These are phyloP conservation scores for Botrytis cinerea DNA, from an alignment of 2,329 filamentous ascomycete genomes.

Conservation along the genomic window DNA sequence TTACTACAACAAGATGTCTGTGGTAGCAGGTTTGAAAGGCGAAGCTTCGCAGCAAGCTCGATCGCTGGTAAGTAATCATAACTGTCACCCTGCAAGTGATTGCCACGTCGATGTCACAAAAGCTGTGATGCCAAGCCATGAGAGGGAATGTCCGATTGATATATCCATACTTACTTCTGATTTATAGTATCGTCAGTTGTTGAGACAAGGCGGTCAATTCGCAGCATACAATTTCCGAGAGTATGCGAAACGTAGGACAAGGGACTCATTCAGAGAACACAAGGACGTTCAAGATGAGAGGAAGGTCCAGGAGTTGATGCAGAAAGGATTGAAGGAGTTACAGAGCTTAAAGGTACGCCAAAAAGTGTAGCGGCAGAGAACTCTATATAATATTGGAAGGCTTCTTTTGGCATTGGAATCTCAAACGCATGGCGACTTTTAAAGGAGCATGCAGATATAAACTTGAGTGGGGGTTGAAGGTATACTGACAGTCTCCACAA, in stretches of 20 bases:
- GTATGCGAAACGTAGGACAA: constrained; percentile 88
- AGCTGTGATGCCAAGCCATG: neutral
- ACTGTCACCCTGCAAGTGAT: neutral
- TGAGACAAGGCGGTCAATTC: constrained; percentile 85
- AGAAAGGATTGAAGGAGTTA: constrained; percentile 83
- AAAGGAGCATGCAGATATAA: neutral
- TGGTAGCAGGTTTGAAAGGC: constrained; percentile 34
- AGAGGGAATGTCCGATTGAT: neutral
- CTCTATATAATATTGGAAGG: neutral
- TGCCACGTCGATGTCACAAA: constrained; percentile 20
- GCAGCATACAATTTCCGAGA: constrained; percentile 97
- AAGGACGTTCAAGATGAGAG: constrained; percentile 70
- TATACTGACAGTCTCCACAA: constrained; percentile 26
- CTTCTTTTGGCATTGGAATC: neutral
- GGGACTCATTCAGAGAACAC: constrained; percentile 86
- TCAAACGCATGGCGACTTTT: neutral
- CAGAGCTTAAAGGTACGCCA: constrained; percentile 81
- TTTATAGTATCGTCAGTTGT: constrained; percentile 83
- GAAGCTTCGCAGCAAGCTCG: constrained; percentile 39
- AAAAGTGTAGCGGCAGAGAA: neutral
- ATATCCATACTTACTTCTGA: constrained; percentile 23
- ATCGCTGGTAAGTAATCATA: constrained; percentile 38
- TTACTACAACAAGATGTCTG: constrained; percentile 36
- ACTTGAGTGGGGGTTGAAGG: neutral
- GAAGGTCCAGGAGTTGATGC: constrained; percentile 82